phyloP scores from a whole-genome alignment of 202 grass and related monocot species.

The Digitaria exilis region DNA sequence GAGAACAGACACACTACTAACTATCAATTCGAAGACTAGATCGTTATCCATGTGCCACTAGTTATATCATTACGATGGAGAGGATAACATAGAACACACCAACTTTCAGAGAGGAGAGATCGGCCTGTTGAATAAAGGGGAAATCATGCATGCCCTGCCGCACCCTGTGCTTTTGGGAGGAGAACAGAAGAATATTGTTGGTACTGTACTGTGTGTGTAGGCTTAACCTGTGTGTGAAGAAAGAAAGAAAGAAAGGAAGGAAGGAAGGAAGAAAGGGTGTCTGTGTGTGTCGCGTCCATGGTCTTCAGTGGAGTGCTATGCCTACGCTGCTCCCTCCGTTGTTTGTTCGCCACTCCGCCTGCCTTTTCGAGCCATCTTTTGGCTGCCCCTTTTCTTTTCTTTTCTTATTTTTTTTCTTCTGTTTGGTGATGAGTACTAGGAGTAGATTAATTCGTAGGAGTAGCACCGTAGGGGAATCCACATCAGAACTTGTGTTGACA shows the following conservation, averaged over 20 bases:
- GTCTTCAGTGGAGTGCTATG: constrained; percentile 8
- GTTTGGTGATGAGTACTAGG: not conserved
- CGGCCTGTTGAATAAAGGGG: not conserved
- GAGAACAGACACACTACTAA: too few relatives aligned
- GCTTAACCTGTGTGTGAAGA: not conserved
- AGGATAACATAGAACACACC: constrained; percentile 2
- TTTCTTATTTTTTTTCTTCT: not conserved
- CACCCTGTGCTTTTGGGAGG: constrained; percentile 5
- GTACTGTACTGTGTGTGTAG: not conserved
- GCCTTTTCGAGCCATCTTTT: not conserved
- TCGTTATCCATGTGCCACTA: not conserved
- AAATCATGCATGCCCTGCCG: not conserved
- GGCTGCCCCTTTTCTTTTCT: not conserved
- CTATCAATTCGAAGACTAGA: too few relatives aligned
- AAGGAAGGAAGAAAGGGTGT: too few relatives aligned
- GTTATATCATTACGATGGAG: not conserved
- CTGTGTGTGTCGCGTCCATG: too few relatives aligned
- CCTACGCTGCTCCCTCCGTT: not conserved
- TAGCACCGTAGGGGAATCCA: constrained; percentile 19
- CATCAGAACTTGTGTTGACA: constrained; percentile 40
- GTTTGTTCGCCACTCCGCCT: constrained; percentile 36
- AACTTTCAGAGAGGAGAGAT: not conserved
- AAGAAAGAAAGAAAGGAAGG: too few relatives aligned
- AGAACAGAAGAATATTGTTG: not conserved
- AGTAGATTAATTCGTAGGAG: not conserved